A percentile compares a stretch with the other conserved stretches of the same genome.
phyloP scores from a whole-genome alignment of 176 grass and related monocot species.

The Juncus inflexus region DNA sequence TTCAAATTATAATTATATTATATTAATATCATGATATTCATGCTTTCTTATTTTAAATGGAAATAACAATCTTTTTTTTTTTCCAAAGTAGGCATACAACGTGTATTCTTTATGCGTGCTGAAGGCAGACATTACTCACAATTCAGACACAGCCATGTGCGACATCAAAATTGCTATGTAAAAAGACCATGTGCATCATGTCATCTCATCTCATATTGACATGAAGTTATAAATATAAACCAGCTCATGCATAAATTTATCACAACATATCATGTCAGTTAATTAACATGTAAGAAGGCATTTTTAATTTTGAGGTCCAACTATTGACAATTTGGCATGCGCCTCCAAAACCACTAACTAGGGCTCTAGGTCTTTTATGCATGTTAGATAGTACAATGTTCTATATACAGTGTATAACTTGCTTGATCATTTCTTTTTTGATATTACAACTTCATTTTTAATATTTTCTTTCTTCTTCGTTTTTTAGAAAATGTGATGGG shows the following conservation, averaged over 20 bases:
- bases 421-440: too few species aligned
- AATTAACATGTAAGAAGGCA: background rate
- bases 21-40: background rate
- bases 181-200: constrained; percentile 18
- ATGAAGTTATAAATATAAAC: constrained; percentile 10
- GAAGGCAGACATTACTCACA: constrained; percentile 11
- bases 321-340: background rate
- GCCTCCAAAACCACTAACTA: background rate
- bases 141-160: constrained; percentile 25
- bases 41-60: constrained; percentile 8
- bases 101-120: constrained; percentile 14
- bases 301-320: background rate
- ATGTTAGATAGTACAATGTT: too few species aligned
- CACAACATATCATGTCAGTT: background rate
- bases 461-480: too few species aligned
- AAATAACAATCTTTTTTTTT: background rate
- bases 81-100: background rate
- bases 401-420: too few species aligned
- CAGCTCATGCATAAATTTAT: constrained; percentile 9
- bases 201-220: background rate
- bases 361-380: too few species aligned
- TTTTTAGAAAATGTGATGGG: too few species aligned
- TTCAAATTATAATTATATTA: background rate
- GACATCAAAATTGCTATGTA: constrained; percentile 17
- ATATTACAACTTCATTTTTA: too few species aligned